Evolutionary conservation across 2,329 filamentous ascomycete species (phyloP).

Genomic region (Ambrosiella xylebori): DNA sequence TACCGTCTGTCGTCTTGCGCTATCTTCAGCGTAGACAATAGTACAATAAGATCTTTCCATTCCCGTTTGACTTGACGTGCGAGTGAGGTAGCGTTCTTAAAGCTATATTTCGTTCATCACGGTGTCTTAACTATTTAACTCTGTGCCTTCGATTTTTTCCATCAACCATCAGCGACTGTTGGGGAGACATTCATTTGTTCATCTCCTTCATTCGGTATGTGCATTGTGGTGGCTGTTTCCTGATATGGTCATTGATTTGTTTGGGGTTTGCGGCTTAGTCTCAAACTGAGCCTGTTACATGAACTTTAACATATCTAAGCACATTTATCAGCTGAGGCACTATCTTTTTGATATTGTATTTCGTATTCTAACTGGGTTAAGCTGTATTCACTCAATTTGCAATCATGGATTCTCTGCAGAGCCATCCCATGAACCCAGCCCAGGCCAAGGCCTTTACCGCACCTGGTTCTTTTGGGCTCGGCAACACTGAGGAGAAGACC

Average conservation of each 20-base stretch:
- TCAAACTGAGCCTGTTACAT: neutral
- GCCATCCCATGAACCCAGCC: constrained; percentile 75
- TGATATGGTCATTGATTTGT: neutral
- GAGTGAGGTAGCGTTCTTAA: constrained; percentile 11
- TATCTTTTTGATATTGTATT: neutral
- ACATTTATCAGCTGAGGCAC: neutral
- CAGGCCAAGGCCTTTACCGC: constrained; percentile 95
- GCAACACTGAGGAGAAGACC: constrained; percentile 49
- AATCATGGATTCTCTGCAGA: constrained; percentile 77
- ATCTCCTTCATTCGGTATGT: constrained; percentile 66
- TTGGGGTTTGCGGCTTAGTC: neutral
- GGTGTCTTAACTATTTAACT: neutral
- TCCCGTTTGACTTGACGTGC: constrained; percentile 13
- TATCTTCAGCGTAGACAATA: constrained; percentile 12
- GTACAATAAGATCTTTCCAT: constrained; percentile 13
- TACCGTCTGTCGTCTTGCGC: constrained; percentile 12
- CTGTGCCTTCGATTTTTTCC: neutral
- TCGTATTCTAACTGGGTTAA: neutral
- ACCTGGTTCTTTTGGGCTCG: constrained; percentile 67
- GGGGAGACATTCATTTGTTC: constrained; percentile 98
- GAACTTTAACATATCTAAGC: neutral
- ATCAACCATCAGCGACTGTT: constrained; percentile 20
- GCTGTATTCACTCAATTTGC: constrained; percentile 9
- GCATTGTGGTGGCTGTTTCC: neutral
- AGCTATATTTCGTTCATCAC: neutral